A percentile compares a stretch with the other conserved stretches of the same genome.
Conservation (phyloP, 768 basidiomycete species). For the Hygrocybe coccinea region DNA sequence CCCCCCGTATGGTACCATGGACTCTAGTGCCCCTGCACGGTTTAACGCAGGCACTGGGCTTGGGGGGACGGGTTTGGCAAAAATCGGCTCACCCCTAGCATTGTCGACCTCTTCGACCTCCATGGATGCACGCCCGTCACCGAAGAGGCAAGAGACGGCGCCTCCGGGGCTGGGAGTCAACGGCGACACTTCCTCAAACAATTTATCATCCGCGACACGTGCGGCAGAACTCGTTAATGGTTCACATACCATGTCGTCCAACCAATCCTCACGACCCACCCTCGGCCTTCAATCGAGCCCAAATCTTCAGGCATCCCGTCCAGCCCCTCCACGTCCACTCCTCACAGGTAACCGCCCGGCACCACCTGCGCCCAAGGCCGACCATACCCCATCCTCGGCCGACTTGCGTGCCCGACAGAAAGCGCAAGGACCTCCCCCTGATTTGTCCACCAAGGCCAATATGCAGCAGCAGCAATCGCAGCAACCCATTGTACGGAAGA, state of each 20-base stretch:
- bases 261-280: constrained; percentile 4
- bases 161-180: constrained; percentile 35
- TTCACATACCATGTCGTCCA: constrained; percentile 20
- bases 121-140: constrained; percentile 19
- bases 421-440: constrained; percentile 46
- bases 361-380: constrained; percentile 44
- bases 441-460: not conserved
- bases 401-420: constrained; percentile 65
- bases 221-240: constrained; percentile 64
- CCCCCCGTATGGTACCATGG: constrained; percentile 2
- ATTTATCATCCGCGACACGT: constrained; percentile 36
- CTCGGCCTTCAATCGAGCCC: constrained; percentile 1
- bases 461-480: constrained; percentile 12
- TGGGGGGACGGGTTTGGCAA: constrained; percentile 52
- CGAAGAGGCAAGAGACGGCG: constrained; percentile 40
- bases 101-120: constrained; percentile 18
- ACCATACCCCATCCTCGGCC: constrained; percentile 56
- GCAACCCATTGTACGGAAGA: constrained; percentile 35
- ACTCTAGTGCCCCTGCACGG: constrained; percentile 58
- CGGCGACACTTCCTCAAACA: constrained; percentile 35
- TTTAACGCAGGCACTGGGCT: constrained; percentile 92
- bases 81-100: constrained; percentile 33
- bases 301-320: constrained; percentile 50
- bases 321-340: constrained; percentile 66
- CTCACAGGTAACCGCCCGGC: constrained; percentile 52